Evolutionary conservation across 805 yeast genomes (phyloP).

Genomic region (Nematodospora valgi): DNA sequence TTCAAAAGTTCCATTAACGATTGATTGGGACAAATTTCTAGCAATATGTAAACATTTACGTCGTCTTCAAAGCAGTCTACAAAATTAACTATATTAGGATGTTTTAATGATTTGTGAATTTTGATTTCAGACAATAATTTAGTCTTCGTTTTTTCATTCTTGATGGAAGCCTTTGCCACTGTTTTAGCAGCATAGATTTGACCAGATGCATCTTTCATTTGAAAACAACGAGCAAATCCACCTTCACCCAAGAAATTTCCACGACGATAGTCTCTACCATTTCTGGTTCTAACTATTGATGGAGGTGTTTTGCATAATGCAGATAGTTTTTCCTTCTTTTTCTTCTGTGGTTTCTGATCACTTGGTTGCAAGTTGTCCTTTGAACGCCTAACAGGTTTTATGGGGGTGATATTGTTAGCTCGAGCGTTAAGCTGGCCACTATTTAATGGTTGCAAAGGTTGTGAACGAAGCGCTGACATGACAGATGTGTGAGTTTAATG

Average conservation of each 20-base stretch:
- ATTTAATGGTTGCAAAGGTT: constrained; percentile 55
- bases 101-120: constrained; percentile 86
- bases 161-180: constrained; percentile 92
- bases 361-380: constrained; percentile 17
- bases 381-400: constrained; percentile 23
- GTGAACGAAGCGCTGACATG: constrained; percentile 33
- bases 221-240: constrained; percentile 98
- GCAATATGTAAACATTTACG: constrained; percentile 83
- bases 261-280: constrained; percentile 85
- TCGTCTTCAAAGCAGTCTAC: constrained; percentile 97
- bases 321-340: constrained; percentile 85
- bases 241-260: constrained; percentile 95
- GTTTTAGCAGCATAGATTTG: constrained; percentile 93
- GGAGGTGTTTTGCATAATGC: constrained; percentile 97
- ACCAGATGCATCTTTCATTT: constrained; percentile 88
- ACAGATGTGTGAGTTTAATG: neutral
- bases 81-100: constrained; percentile 87
- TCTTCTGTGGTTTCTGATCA: constrained; percentile 35
- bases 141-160: constrained; percentile 82
- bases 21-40: constrained; percentile 94
- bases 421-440: constrained; percentile 50
- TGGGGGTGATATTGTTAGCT: constrained; percentile 32
- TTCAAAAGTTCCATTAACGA: constrained; percentile 90
- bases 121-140: constrained; percentile 90
- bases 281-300: constrained; percentile 79